A percentile compares a stretch with the other conserved stretches of the same genome.
phyloP scores from a whole-genome alignment of 805 yeast genomes.

The Wickerhamomyces xylosicus region DNA sequence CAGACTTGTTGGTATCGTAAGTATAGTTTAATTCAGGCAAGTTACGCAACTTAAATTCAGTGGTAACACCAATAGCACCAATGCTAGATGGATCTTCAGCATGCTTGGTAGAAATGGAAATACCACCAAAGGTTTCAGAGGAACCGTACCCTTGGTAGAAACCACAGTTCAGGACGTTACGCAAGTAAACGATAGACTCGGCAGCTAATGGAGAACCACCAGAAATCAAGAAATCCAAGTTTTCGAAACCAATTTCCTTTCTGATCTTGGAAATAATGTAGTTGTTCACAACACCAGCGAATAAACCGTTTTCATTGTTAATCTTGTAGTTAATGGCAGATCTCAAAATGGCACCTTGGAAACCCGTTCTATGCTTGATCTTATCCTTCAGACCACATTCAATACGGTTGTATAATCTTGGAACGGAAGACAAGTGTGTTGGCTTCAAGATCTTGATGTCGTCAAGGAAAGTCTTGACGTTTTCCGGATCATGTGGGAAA shows the following conservation, averaged over 20 bases:
- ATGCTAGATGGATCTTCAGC: slow-evolving; percentile 43
- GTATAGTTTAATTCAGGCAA: slow-evolving; percentile 54
- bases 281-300: slow-evolving; percentile 23
- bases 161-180: slow-evolving; percentile 48
- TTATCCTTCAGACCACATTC: slow-evolving; percentile 50
- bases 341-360: slow-evolving; percentile 30
- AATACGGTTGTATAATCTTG: slow-evolving; percentile 51
- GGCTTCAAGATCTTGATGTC: slow-evolving; percentile 50
- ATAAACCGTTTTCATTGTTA: slow-evolving; percentile 25
- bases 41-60: slow-evolving; percentile 52
- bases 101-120: slow-evolving; percentile 30
- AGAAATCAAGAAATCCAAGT: slow-evolving; percentile 27
- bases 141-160: slow-evolving; percentile 67
- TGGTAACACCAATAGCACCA: slow-evolving; percentile 45
- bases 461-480: slow-evolving; percentile 41
- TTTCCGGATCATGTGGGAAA: slow-evolving; percentile 41
- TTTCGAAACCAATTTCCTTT: slow-evolving; percentile 36
- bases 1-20: slow-evolving; percentile 33
- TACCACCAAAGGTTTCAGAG: slow-evolving; percentile 65
- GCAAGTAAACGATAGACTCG: slow-evolving; percentile 49
- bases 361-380: slow-evolving; percentile 32
- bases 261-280: slow-evolving; percentile 32
- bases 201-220: slow-evolving; percentile 70
- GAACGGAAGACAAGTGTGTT: slow-evolving; percentile 44
- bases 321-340: slow-evolving; percentile 32